A percentile compares a stretch with the other conserved stretches of the same genome.
Conservation (phyloP, 2,329 filamentous ascomycete species). For the Colletotrichum caudatum region DNA sequence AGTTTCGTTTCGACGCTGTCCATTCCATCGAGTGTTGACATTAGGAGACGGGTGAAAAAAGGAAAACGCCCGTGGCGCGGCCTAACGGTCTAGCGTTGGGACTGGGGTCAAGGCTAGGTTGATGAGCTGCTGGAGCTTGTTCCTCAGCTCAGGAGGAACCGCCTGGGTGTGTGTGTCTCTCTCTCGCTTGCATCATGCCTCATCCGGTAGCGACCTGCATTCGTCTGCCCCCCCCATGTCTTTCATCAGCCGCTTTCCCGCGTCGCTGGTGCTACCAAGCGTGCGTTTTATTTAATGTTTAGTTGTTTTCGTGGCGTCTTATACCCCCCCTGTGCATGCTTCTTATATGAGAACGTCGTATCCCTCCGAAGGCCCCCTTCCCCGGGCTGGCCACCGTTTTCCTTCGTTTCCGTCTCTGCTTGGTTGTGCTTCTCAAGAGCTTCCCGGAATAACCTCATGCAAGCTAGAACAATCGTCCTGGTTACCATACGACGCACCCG, state of each 20-base stretch:
- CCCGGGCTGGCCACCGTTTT: too few species aligned
- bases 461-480: background rate
- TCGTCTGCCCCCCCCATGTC: conserved; percentile 2
- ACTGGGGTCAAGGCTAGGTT: conserved; percentile 13
- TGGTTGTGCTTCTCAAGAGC: background rate
- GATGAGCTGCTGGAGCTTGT: conserved; percentile 4
- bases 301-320: background rate
- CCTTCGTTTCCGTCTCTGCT: background rate
- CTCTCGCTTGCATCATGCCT: conserved; percentile 12
- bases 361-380: background rate
- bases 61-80: conserved; percentile 4
- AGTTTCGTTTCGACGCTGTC: background rate
- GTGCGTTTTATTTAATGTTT: too few species aligned
- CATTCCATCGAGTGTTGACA: conserved; percentile 7
- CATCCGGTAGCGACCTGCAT: conserved; percentile 28
- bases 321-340: background rate
- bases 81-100: conserved; percentile 22
- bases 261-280: background rate
- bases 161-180: background rate
- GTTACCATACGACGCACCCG: background rate
- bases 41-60: background rate
- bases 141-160: conserved; percentile 1
- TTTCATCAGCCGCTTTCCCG: background rate
- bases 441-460: background rate
- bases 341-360: conserved; percentile 23